Conservation (phyloP, 176 grass and related monocot genomes). For the Stipa capillata region DNA sequence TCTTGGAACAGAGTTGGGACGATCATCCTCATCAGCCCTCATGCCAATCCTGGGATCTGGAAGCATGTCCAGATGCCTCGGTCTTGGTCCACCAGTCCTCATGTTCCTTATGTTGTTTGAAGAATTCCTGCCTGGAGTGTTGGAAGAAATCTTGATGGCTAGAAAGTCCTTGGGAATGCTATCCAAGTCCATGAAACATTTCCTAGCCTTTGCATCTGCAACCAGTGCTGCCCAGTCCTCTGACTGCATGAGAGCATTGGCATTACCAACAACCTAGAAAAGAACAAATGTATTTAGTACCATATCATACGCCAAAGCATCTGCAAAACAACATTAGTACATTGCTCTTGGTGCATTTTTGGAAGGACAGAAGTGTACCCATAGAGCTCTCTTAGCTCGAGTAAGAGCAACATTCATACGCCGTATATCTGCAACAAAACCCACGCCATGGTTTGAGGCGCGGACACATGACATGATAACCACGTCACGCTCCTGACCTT, state of each 20-base stretch:
- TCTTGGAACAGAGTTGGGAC: slow-evolving; percentile 43
- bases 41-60: slow-evolving; percentile 51
- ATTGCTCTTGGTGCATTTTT: background rate
- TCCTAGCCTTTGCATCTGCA: slow-evolving; percentile 77
- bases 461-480: slow-evolving; percentile 99
- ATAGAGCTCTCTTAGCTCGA: slow-evolving; percentile 85
- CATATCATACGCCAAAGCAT: background rate
- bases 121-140: slow-evolving; percentile 45
- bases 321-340: background rate
- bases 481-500: slow-evolving; percentile 96
- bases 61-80: slow-evolving; percentile 51
- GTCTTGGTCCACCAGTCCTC: slow-evolving; percentile 54
- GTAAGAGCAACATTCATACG: slow-evolving; percentile 99
- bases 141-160: slow-evolving; percentile 38
- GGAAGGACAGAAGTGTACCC: slow-evolving; percentile 38
- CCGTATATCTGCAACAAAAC: slow-evolving; percentile 97
- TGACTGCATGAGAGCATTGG: slow-evolving; percentile 83
- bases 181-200: slow-evolving; percentile 85
- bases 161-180: slow-evolving; percentile 90
- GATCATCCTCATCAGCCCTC: slow-evolving; percentile 61
- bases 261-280: slow-evolving; percentile 93
- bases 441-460: slow-evolving; percentile 91
- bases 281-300: slow-evolving; percentile 19
- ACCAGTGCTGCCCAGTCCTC: slow-evolving; percentile 94
- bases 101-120: slow-evolving; percentile 58